These are phyloP conservation scores for Conticribra guillardii DNA, from an alignment of 108 stramenopile species.

Conservation along the genomic window DNA sequence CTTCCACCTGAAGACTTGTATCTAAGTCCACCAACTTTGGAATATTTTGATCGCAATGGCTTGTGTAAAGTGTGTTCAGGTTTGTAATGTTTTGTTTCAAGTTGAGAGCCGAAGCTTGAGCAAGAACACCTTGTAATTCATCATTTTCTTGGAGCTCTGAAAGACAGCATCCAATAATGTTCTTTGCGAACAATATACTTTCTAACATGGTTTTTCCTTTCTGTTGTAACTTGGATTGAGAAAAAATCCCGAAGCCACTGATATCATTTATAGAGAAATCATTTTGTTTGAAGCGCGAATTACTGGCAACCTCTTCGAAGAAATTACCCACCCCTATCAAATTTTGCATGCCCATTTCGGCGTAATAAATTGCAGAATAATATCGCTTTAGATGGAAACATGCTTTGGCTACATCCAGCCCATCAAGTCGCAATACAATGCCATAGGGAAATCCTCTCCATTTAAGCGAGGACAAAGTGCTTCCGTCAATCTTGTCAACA, in stretches of 20 bases:
- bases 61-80: conserved; percentile 25
- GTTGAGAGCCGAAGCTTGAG: conserved; percentile 53
- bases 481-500: background rate
- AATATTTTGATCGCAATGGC: conserved; percentile 24
- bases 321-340: conserved; percentile 50
- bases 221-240: conserved; percentile 1
- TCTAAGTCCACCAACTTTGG: conserved; percentile 36
- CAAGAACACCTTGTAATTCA: conserved; percentile 55
- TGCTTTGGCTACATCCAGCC: conserved; percentile 63
- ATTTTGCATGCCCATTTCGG: conserved; percentile 61
- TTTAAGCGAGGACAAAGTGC: conserved; percentile 26
- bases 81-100: conserved; percentile 51
- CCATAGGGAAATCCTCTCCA: conserved; percentile 82
- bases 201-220: conserved; percentile 28
- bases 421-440: conserved; percentile 64
- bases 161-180: conserved; percentile 51
- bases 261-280: conserved; percentile 31
- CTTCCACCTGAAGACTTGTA: conserved; percentile 12
- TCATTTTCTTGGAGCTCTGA: conserved; percentile 55
- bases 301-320: conserved; percentile 36
- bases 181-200: conserved; percentile 47
- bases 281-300: conserved; percentile 18
- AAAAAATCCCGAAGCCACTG: conserved; percentile 40
- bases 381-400: conserved; percentile 62
- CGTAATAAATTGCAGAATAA: conserved; percentile 67